Percentiles rank a stretch among this genome's conserved stretches.
phyloP scores from a whole-genome alignment of 306 rosid species.

The Pyrus pyrifolia region DNA sequence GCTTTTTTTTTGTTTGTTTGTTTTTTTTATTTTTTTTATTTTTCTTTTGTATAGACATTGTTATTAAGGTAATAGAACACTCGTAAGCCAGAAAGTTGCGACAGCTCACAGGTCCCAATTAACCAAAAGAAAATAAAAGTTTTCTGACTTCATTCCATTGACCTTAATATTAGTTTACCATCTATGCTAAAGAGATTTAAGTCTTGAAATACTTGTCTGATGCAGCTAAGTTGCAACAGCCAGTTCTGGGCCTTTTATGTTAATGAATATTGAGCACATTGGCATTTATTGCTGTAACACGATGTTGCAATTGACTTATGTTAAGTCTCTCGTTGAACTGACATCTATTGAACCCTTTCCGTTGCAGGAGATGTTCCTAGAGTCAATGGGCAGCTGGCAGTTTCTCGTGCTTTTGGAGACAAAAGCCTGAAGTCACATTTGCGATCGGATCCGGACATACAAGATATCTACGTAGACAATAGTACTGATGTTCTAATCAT shows the following conservation, averaged over 20 bases:
- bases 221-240: not conserved
- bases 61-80: too few relatives aligned
- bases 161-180: not conserved
- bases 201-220: not conserved
- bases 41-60: too few relatives aligned
- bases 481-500: slow-evolving; percentile 58
- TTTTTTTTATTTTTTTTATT: not conserved
- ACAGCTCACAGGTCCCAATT: too few relatives aligned
- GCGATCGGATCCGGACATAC: slow-evolving; percentile 80
- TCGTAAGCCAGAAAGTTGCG: too few relatives aligned
- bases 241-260: not conserved
- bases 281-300: not conserved
- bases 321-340: slow-evolving; percentile 3
- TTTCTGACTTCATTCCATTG: not conserved
- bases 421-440: slow-evolving; percentile 85
- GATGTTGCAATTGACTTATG: not conserved
- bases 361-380: slow-evolving; percentile 80
- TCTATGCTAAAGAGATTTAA: not conserved
- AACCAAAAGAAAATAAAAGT: not conserved
- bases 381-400: slow-evolving; percentile 94
- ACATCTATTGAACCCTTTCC: not conserved
- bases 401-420: slow-evolving; percentile 94
- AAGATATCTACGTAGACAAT: slow-evolving; percentile 24
- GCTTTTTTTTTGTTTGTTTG: too few relatives aligned
- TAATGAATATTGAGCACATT: not conserved